Percentiles rank a stretch among this genome's conserved stretches.
These are phyloP conservation scores for Gremmenia infestans DNA, from an alignment of 2,329 filamentous ascomycete genomes.

Conservation along the genomic window DNA sequence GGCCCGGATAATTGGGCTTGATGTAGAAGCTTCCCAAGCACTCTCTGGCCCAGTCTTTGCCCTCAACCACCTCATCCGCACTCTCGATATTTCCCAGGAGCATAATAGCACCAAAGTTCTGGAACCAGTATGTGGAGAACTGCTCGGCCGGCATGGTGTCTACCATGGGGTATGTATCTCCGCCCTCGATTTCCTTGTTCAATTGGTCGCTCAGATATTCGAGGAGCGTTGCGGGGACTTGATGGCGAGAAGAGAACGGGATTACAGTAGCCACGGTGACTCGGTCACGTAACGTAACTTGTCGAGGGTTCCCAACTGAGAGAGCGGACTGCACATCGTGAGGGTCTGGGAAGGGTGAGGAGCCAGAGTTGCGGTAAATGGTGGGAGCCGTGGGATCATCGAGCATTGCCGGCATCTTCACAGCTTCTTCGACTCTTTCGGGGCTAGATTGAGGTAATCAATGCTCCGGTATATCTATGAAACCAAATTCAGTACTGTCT, in stretches of 20 bases:
- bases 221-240: slow-evolving; percentile 58
- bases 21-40: slow-evolving; percentile 69
- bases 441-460: neutral
- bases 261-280: slow-evolving; percentile 64
- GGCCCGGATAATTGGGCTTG: slow-evolving; percentile 70
- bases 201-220: slow-evolving; percentile 61
- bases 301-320: slow-evolving; percentile 48
- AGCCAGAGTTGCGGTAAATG: slow-evolving; percentile 50
- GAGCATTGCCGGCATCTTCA: slow-evolving; percentile 54
- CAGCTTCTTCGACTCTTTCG: neutral
- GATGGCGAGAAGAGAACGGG: slow-evolving; percentile 56
- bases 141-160: slow-evolving; percentile 54
- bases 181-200: slow-evolving; percentile 67
- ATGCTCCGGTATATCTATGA: slow-evolving; percentile 1
- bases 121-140: slow-evolving; percentile 69
- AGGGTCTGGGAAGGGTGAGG: slow-evolving; percentile 44
- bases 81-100: slow-evolving; percentile 58
- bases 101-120: slow-evolving; percentile 68
- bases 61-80: slow-evolving; percentile 42
- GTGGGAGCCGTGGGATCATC: slow-evolving; percentile 53
- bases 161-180: slow-evolving; percentile 69
- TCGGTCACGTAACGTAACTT: slow-evolving; percentile 62
- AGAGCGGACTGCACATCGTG: slow-evolving; percentile 44
- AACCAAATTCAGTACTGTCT: neutral
- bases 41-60: slow-evolving; percentile 57